These are phyloP conservation scores for Populus hybrid DNA, from an alignment of 441 rosid species.

Conservation along the genomic window DNA sequence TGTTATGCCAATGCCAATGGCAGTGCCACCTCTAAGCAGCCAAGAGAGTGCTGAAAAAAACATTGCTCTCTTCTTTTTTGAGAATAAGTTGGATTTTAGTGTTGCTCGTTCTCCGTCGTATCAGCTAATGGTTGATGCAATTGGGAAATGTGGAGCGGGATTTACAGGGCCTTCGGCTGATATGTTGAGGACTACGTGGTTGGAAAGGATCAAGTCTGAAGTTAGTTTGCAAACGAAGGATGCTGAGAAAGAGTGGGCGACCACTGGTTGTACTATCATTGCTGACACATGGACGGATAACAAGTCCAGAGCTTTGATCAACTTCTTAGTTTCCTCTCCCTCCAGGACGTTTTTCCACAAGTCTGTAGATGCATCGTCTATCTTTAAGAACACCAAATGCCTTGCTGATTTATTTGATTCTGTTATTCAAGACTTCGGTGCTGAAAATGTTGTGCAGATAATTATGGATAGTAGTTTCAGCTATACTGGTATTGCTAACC, in stretches of 20 bases:
- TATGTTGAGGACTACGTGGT: conserved; percentile 52
- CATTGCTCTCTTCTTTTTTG: conserved; percentile 76
- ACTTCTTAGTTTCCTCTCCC: conserved; percentile 82
- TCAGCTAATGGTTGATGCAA: conserved; percentile 66
- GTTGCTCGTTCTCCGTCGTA: conserved; percentile 70
- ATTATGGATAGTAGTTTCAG: conserved; percentile 67
- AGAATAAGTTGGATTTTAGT: conserved; percentile 66
- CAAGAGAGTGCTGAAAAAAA: conserved; percentile 70
- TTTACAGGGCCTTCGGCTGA: conserved; percentile 54
- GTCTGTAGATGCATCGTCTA: conserved; percentile 78
- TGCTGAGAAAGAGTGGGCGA: conserved; percentile 73
- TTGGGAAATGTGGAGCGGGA: conserved; percentile 59
- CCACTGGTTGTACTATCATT: conserved; percentile 73
- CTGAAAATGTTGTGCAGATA: conserved; percentile 77
- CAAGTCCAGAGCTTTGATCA: conserved; percentile 77
- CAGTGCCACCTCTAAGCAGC: conserved; percentile 28
- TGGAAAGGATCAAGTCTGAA: conserved; percentile 65
- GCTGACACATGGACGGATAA: conserved; percentile 86
- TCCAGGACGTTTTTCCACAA: conserved; percentile 73
- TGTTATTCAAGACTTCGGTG: conserved; percentile 68
- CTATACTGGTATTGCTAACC: conserved; percentile 62
- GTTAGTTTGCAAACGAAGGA: conserved; percentile 51
- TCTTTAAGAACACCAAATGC: conserved; percentile 63
- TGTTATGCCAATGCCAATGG: conserved; percentile 28
- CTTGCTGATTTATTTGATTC: conserved; percentile 81